These are phyloP conservation scores for Cicer judaicum DNA, from an alignment of 306 rosid genomes.

Conservation along the genomic window DNA sequence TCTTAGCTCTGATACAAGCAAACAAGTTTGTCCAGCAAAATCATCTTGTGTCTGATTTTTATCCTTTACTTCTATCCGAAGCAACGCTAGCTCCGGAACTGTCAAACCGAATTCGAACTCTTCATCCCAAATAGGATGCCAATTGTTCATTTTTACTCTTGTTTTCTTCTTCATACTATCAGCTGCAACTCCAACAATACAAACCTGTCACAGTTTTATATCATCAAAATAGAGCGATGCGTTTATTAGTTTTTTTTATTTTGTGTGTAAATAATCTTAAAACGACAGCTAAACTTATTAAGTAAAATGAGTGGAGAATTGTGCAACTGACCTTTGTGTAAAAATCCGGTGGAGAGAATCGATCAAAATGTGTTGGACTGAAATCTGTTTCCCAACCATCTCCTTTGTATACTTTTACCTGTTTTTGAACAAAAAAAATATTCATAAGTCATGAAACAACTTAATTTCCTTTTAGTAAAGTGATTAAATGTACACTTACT, in stretches of 20 bases:
- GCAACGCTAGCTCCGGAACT: constrained; percentile 81
- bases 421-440: constrained; percentile 35
- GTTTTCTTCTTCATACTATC: constrained; percentile 67
- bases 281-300: too few relatives aligned
- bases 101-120: constrained; percentile 72
- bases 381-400: constrained; percentile 45
- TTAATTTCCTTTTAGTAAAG: constrained; percentile 29
- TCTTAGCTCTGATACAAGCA: constrained; percentile 77
- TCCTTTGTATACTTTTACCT: constrained; percentile 66
- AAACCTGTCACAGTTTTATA: constrained; percentile 33
- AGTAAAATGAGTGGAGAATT: constrained; percentile 7
- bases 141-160: constrained; percentile 56
- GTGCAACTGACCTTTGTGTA: constrained; percentile 61
- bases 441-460: constrained; percentile 25
- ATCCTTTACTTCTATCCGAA: constrained; percentile 72
- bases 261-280: too few relatives aligned
- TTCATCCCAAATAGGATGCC: constrained; percentile 86
- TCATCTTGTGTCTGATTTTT: constrained; percentile 71
- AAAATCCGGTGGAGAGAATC: constrained; percentile 88
- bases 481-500: constrained; percentile 49
- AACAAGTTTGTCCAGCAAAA: constrained; percentile 85
- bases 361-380: constrained; percentile 46
- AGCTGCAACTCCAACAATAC: constrained; percentile 67
- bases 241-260: too few relatives aligned
- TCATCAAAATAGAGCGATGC: too few relatives aligned